A percentile compares a stretch with the other conserved stretches of the same genome.
Evolutionary conservation across 768 basidiomycete species (phyloP).

Genomic region (Rhizopogon salebrosus): DNA sequence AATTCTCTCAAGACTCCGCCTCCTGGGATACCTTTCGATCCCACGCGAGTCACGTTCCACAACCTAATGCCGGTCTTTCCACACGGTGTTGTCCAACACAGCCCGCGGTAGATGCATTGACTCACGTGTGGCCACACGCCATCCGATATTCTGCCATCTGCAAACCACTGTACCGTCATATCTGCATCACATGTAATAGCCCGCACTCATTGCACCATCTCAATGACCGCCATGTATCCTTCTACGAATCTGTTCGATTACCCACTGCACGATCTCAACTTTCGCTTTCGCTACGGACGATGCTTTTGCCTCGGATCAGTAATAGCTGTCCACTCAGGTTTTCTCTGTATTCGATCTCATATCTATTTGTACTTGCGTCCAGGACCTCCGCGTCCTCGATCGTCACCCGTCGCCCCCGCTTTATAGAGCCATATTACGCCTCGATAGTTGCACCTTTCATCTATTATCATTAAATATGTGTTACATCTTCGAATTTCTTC

Average conservation of each 20-base stretch:
- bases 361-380: slow-evolving; percentile 12
- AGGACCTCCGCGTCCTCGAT: background rate
- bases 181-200: slow-evolving; percentile 26
- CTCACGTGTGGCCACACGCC: background rate
- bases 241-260: slow-evolving; percentile 18
- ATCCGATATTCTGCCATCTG: slow-evolving; percentile 7
- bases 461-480: slow-evolving; percentile 6
- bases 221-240: slow-evolving; percentile 22
- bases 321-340: slow-evolving; percentile 10
- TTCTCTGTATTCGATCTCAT: slow-evolving; percentile 12
- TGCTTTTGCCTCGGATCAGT: slow-evolving; percentile 21
- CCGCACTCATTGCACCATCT: slow-evolving; percentile 20
- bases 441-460: slow-evolving; percentile 11
- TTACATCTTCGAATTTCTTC: slow-evolving; percentile 1
- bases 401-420: slow-evolving; percentile 7
- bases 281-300: slow-evolving; percentile 24
- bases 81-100: slow-evolving; percentile 14
- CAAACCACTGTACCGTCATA: slow-evolving; percentile 21
- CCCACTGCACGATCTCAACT: slow-evolving; percentile 13
- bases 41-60: slow-evolving; percentile 46
- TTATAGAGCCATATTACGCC: slow-evolving; percentile 10
- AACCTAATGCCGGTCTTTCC: slow-evolving; percentile 60
- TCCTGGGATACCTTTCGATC: slow-evolving; percentile 36
- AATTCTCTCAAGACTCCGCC: slow-evolving; percentile 28
- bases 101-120: slow-evolving; percentile 8